Percentiles rank a stretch among this genome's conserved stretches.
phyloP scores from a whole-genome alignment of 306 rosid genomes.

The Cucurbita ficifolia region DNA sequence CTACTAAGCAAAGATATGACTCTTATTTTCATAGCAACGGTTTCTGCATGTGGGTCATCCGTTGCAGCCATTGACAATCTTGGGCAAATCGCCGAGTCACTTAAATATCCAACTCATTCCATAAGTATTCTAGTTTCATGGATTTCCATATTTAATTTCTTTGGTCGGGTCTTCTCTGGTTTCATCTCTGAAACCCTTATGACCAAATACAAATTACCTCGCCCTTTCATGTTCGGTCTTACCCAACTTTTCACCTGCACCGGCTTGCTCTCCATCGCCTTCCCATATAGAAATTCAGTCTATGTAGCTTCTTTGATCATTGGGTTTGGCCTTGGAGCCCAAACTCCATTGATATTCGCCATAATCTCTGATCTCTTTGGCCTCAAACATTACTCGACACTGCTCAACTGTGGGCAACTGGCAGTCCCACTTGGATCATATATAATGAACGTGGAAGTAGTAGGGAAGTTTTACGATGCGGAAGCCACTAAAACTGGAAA shows the following conservation, averaged over 20 bases:
- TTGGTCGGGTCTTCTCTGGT: background rate
- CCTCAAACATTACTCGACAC: background rate
- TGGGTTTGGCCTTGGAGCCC: background rate
- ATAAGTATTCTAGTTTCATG: background rate
- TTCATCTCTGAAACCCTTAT: background rate
- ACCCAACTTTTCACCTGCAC: background rate
- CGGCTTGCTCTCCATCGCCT: background rate
- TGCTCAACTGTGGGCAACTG: background rate
- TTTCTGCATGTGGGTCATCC: background rate
- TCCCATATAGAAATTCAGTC: background rate
- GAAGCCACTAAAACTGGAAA: background rate
- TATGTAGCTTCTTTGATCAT: background rate
- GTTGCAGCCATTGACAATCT: background rate
- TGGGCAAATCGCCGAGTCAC: background rate
- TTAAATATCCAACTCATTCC: background rate
- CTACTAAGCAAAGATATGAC: background rate
- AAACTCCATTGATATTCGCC: background rate
- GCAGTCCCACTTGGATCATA: background rate
- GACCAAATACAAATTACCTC: background rate
- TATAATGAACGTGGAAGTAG: background rate
- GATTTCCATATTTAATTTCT: background rate
- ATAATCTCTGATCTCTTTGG: background rate
- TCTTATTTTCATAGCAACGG: background rate
- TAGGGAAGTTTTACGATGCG: background rate
- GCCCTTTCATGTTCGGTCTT: background rate